Evolutionary conservation across 1,284 basidiomycete species (phyloP), one percentile per base, ranked within the genome.

Genomic region (Trichosporon faecale): DNA sequence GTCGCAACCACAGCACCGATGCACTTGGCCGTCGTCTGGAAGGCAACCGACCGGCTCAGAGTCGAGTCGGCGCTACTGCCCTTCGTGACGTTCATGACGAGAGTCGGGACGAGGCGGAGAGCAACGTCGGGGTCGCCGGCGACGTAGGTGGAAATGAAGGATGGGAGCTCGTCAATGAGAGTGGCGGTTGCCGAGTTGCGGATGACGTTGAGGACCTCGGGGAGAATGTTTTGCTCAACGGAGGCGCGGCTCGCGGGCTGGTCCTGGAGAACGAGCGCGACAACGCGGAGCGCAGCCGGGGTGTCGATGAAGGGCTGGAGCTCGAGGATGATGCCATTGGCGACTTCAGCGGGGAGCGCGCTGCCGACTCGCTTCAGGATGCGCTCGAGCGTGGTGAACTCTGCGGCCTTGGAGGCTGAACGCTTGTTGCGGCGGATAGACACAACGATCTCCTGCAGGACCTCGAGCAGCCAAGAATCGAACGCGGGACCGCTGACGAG

Each of bases 101-200:
- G 92, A 74, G 92, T 81, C 0, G 91, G 88, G 69, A 94, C 91
- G 78, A 98, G 87, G 80, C 94, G 91, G 1, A 88, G 88, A 68
- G 88, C 87, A 83, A 90, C 92, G 81, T 95, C 90, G 1, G 86
- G 85, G 75, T 96, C 93, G 0, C 92, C 92, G 69, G 88, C 86
- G n/a, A 95, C 91, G 33, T 95, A 88, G 0, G 90, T 88, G 0
- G 86, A 86, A 79, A 93, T 93, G 87, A 98, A 98, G 12, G 85
- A 85, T 63, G 93, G 87, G 8, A 97, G 84, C 0, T 92, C 88
- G 55, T 98, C 94, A 27, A 96, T 88, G 2, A 77, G 91, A 87
- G 2, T 87, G 83, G 46, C 90, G 89, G 65, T 93, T 88, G 21
- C 94, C 85, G 92, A 86, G 0, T 93, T 93, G 77, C 90, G 88